Evolutionary conservation across 371 early-diverging fungal species (phyloP).

Genomic region (Apophysomyces ossiformis): DNA sequence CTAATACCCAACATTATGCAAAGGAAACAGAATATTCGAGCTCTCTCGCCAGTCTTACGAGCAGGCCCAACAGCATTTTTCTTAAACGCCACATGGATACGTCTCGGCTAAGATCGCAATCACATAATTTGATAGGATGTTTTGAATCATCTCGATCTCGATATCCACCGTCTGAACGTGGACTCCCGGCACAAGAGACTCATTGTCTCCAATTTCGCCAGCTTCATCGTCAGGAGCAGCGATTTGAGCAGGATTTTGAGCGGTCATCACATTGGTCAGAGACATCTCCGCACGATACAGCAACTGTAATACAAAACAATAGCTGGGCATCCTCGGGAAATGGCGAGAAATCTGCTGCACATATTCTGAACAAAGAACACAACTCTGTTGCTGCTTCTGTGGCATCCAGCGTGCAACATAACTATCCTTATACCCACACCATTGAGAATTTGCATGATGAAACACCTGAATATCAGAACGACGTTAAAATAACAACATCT

Average conservation of each 20-base stretch:
- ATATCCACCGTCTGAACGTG: neutral
- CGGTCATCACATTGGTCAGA: neutral
- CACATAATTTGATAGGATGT: neutral
- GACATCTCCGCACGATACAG: neutral
- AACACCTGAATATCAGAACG: neutral
- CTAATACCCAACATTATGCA: neutral
- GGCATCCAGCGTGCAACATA: neutral
- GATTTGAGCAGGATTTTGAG: neutral
- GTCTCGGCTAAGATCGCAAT: neutral
- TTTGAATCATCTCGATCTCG: conserved; percentile 4
- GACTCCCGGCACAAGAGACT: neutral
- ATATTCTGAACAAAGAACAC: neutral
- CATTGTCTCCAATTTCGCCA: no score
- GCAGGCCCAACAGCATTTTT: neutral
- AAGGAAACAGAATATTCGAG: neutral
- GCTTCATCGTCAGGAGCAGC: neutral
- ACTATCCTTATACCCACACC: neutral
- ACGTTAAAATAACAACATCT: neutral
- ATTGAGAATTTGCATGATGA: neutral
- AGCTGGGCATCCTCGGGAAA: neutral
- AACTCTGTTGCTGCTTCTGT: neutral
- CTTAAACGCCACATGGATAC: neutral
- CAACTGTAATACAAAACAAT: neutral
- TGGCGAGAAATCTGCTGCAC: neutral
- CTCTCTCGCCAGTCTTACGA: neutral